Conservation (phyloP, 2,329 filamentous ascomycete genomes). For the Domatiomyces globalis region DNA sequence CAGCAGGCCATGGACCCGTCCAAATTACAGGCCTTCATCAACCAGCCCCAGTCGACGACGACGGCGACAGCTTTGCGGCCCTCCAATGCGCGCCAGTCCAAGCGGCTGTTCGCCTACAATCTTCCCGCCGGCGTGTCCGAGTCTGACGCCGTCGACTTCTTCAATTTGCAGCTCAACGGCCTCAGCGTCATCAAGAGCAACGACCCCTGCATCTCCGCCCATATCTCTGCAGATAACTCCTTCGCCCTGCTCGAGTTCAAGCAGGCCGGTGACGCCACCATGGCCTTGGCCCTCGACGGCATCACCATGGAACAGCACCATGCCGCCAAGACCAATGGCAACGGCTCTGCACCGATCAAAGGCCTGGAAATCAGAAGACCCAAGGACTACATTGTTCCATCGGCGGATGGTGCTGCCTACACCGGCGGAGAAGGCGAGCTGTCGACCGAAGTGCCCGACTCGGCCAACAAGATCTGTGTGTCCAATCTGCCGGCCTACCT, state of each 20-base stretch:
- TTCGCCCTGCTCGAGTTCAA: constrained; percentile 91
- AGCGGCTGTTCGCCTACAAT: constrained; percentile 79
- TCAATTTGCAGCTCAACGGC: constrained; percentile 95
- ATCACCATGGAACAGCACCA: constrained; percentile 71
- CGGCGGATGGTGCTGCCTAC: constrained; percentile 57
- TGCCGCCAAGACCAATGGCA: constrained; percentile 36
- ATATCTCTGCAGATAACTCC: constrained; percentile 61
- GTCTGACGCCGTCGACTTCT: constrained; percentile 65
- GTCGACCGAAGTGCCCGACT: constrained; percentile 72
- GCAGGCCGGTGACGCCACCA: constrained; percentile 70
- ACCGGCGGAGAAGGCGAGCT: constrained; percentile 43
- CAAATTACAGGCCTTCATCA: constrained; percentile 90
- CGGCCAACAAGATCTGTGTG: constrained; percentile 87
- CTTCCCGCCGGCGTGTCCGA: constrained; percentile 60
- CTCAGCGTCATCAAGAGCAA: constrained; percentile 73
- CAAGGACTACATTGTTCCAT: constrained; percentile 93
- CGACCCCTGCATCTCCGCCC: constrained; percentile 73
- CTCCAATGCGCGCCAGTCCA: constrained; percentile 83
- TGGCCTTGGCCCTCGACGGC: constrained; percentile 79
- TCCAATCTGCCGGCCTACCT: constrained; percentile 80
- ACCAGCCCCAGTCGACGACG: constrained; percentile 58
- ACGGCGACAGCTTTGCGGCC: constrained; percentile 54
- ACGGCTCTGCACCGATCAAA: constrained; percentile 37
- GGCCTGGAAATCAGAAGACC: constrained; percentile 66
- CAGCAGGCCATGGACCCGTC: constrained; percentile 91